Percentiles rank a stretch among this genome's conserved stretches.
Evolutionary conservation across 257 asterid genomes (phyloP).

Genomic region (Petrea volubilis): DNA sequence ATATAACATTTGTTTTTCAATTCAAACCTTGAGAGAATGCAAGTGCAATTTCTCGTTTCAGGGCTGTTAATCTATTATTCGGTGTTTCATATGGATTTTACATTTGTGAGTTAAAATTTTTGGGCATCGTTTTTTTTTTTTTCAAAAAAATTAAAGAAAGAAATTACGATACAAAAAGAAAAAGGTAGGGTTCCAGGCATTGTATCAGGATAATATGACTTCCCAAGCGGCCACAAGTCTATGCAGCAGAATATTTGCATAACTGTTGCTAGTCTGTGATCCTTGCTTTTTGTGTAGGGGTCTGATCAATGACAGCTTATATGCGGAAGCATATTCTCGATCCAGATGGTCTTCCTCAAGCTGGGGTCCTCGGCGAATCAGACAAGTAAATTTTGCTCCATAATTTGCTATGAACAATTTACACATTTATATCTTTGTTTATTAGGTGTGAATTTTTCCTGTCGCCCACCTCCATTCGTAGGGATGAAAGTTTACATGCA

Average conservation of each 20-base stretch:
- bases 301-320: constrained; percentile 73
- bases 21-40: constrained; percentile 14
- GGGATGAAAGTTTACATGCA: background rate
- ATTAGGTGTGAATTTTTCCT: background rate
- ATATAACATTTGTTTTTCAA: background rate
- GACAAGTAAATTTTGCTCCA: constrained; percentile 51
- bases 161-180: no score
- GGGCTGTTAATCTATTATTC: background rate
- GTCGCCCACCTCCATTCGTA: background rate
- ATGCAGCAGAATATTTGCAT: constrained; percentile 1
- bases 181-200: no score
- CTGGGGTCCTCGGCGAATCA: constrained; percentile 95
- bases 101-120: background rate
- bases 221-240: background rate
- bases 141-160: no score
- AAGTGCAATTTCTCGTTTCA: constrained; percentile 17
- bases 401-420: constrained; percentile 8
- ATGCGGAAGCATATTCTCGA: constrained; percentile 80
- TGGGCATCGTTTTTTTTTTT: no score
- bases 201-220: constrained; percentile 11
- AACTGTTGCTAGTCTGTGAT: constrained; percentile 15
- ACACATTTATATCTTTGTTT: background rate
- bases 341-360: constrained; percentile 93
- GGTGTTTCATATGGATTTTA: constrained; percentile 2
- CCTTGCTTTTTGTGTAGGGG: constrained; percentile 52